Percentiles rank a stretch among this genome's conserved stretches.
Conservation (phyloP, 2,329 filamentous ascomycete species). For the Aspergillus felis region DNA sequence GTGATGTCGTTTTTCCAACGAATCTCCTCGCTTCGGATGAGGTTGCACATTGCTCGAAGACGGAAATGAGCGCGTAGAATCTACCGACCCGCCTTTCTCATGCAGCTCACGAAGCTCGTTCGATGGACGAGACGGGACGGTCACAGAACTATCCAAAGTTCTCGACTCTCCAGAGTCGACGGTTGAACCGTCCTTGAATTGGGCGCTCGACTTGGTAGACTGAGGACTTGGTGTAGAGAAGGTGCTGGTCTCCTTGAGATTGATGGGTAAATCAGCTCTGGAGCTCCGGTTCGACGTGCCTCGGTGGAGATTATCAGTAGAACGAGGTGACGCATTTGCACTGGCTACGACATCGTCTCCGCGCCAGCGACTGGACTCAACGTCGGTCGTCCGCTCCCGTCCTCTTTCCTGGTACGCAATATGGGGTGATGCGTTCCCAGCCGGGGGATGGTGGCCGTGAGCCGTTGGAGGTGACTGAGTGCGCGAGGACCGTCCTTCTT, state of each 20-base stretch:
- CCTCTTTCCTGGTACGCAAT: slow-evolving; percentile 88
- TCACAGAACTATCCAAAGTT: slow-evolving; percentile 23
- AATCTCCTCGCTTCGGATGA: slow-evolving; percentile 58
- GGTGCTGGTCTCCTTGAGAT: slow-evolving; percentile 39
- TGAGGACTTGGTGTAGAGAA: slow-evolving; percentile 35
- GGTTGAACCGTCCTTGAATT: slow-evolving; percentile 30
- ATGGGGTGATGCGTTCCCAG: slow-evolving; percentile 66
- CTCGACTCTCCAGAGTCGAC: slow-evolving; percentile 27
- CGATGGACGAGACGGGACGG: slow-evolving; percentile 49
- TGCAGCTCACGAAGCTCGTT: slow-evolving; percentile 54
- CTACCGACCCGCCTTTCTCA: slow-evolving; percentile 48
- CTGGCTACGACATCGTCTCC: slow-evolving; percentile 24
- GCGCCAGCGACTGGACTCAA: slow-evolving; percentile 24
- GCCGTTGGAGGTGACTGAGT: slow-evolving; percentile 40
- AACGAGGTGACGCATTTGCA: slow-evolving; percentile 17
- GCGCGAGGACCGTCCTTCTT: slow-evolving; percentile 53
- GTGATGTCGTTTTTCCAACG: slow-evolving; percentile 50
- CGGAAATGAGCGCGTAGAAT: slow-evolving; percentile 34
- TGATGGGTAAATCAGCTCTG: slow-evolving; percentile 37
- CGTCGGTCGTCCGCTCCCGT: slow-evolving; percentile 59
- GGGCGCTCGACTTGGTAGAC: slow-evolving; percentile 19
- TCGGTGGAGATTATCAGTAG: slow-evolving; percentile 44
- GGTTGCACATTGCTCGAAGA: slow-evolving; percentile 31
- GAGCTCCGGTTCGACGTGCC: slow-evolving; percentile 57
- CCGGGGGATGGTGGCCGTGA: slow-evolving; percentile 30